Percentiles rank a stretch among this genome's conserved stretches.
Conservation (phyloP, 257 asterid species). For the Knoxia roxburghii region DNA sequence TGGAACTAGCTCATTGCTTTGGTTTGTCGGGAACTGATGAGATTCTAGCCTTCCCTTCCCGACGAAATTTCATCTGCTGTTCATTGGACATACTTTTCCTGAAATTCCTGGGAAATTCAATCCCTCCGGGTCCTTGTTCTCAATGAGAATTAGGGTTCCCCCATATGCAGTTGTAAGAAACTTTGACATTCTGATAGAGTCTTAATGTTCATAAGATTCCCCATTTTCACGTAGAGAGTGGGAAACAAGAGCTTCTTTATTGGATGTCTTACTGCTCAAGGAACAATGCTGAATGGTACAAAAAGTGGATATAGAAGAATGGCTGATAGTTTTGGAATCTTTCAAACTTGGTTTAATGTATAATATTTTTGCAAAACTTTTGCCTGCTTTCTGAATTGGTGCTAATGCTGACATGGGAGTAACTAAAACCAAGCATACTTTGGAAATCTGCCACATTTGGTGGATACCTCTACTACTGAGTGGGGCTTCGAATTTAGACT, state of each 20-base stretch:
- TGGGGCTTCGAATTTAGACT: neutral
- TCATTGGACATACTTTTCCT: neutral
- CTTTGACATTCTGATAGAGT: neutral
- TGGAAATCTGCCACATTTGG: neutral
- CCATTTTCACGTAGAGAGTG: neutral
- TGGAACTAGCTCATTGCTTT: neutral
- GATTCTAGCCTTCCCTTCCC: constrained; percentile 3
- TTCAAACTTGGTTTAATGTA: neutral
- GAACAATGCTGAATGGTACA: neutral
- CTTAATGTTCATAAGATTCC: neutral
- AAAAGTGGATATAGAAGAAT: neutral
- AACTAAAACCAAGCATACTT: neutral
- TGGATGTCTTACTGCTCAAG: neutral
- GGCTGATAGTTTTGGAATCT: neutral
- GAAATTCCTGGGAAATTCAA: neutral
- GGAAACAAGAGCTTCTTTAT: neutral
- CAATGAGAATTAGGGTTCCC: neutral
- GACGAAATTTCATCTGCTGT: neutral
- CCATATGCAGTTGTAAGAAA: neutral
- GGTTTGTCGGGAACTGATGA: neutral
- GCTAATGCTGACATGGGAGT: neutral
- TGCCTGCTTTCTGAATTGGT: no score
- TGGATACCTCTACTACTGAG: neutral
- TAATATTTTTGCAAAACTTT: neutral
- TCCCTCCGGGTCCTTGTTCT: neutral